These are phyloP conservation scores for Magnolia sinica DNA, from an alignment of 164 flowering plant species.

Conservation along the genomic window DNA sequence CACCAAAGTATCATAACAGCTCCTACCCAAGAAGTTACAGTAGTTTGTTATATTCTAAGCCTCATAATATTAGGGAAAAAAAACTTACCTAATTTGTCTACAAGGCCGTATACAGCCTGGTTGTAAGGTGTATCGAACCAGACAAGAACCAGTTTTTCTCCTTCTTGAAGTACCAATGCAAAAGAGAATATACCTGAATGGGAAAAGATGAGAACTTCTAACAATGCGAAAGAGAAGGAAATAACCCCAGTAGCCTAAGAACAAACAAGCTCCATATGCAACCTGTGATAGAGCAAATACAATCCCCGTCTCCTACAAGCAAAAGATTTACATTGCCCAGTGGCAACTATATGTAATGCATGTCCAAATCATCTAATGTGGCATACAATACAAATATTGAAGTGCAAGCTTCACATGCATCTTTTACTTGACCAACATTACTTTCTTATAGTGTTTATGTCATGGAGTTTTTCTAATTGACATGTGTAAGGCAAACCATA, in stretches of 20 bases:
- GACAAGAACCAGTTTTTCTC: conserved; percentile 90
- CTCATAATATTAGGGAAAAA: background rate
- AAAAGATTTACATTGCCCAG: background rate
- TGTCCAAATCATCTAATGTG: no score
- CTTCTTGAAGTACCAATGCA: conserved; percentile 73
- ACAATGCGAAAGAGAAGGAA: conserved; percentile 43
- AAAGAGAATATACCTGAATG: conserved; percentile 63
- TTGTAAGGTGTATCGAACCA: conserved; percentile 89
- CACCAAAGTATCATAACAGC: background rate
- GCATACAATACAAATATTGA: no score
- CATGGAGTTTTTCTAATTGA: no score
- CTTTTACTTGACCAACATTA: no score
- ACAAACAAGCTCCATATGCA: conserved; percentile 75
- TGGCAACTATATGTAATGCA: background rate
- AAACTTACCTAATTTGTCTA: conserved; percentile 80
- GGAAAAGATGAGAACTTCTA: conserved; percentile 50
- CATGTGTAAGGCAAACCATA: no score
- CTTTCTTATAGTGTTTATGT: no score
- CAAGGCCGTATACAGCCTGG: conserved; percentile 96
- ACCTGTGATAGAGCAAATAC: conserved; percentile 79
- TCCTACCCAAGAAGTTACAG: background rate
- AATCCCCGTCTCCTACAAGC: conserved; percentile 68
- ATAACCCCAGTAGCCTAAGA: conserved; percentile 89
- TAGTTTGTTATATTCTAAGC: background rate
- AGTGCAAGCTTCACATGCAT: no score